Percentiles rank a stretch among this genome's conserved stretches.
phyloP scores from a whole-genome alignment of 1,284 basidiomycete genomes.

The Moniliella sp. region DNA sequence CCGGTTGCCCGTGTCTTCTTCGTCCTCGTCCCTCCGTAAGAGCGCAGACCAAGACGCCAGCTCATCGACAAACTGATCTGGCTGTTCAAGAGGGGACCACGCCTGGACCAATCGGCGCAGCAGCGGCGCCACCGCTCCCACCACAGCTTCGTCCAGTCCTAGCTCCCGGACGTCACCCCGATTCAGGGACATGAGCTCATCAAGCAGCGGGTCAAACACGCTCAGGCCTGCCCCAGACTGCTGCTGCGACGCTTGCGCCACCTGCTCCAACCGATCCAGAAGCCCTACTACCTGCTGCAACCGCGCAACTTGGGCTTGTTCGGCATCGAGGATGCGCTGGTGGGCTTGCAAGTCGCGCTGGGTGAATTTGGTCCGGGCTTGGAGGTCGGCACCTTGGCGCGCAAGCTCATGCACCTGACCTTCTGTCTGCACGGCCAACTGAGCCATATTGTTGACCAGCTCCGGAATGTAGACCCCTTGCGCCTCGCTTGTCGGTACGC shows the following conservation, averaged over 20 bases:
- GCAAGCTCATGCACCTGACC: conserved; percentile 62
- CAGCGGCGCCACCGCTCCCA: conserved; percentile 63
- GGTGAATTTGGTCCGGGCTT: conserved; percentile 55
- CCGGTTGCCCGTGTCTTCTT: conserved; percentile 42
- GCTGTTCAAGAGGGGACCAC: conserved; percentile 3
- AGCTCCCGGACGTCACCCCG: conserved; percentile 4
- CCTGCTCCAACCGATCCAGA: conserved; percentile 38
- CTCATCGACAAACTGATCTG: neutral
- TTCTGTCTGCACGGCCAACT: conserved; percentile 60
- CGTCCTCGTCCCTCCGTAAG: conserved; percentile 23
- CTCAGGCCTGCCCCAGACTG: conserved; percentile 2
- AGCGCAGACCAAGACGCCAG: neutral
- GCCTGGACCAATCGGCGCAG: neutral
- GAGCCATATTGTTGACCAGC: conserved; percentile 72
- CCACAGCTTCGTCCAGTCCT: conserved; percentile 57
- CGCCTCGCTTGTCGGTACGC: conserved; percentile 52
- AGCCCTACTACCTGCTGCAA: conserved; percentile 9
- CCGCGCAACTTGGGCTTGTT: conserved; percentile 35
- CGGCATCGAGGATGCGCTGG: conserved; percentile 44
- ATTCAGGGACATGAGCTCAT: conserved; percentile 3
- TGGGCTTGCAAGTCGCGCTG: conserved; percentile 44
- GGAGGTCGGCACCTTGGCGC: conserved; percentile 60
- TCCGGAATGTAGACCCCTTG: conserved; percentile 60
- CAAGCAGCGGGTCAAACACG: conserved; percentile 5
- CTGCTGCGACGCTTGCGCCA: neutral